Evolutionary conservation across 805 yeast genomes (phyloP), one percentile per base, ranked within the genome.

Genomic region (Suhomyces sp.): DNA sequence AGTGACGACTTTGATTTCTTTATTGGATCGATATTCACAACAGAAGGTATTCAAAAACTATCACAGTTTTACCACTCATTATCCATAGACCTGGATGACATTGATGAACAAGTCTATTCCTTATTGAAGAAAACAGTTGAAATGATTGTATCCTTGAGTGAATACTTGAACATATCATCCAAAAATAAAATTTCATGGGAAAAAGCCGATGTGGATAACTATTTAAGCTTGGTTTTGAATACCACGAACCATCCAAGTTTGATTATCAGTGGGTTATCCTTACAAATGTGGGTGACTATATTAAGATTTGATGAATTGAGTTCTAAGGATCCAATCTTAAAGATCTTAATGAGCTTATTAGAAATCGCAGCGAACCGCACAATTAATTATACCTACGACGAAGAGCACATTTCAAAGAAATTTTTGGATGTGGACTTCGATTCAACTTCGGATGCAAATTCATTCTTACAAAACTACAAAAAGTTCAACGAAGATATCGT

Each of bases 201-300:
- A 15, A 59, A 68, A 14, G 68, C 84, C 2, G 95, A 86, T 52
- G 65, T 85, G 5, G 70, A 70, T 19, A 77, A 74, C 33, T 93
- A 87, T 54, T 70, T 88, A 44, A 73, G 75, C 37, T 71, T 93
- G 15, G 88, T 93, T 5, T 65, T 93, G 28, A 74, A 80, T 29
- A 87, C 96, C 1, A 85, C 96, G 0, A 75, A 72, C 49, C 93
- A 88, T 53, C 84, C 87, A 17, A 85, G 95, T 49, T 70, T 93
- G 37, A 82, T 91, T n/a, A 81, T 91, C 3, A 83, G 95, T 33
- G 96, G 96, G 0, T 70, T 93, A 12, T 85, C 96, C 0, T 63
- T 93, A 34, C 96, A 88, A 55, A 83, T 93, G 65, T 95, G 98
- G 98, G 88, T 95, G 42, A 77, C 91, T 2, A 78, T 91, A 46